Percentiles rank a stretch among this genome's conserved stretches.
These are phyloP conservation scores for Deinandra increscens DNA, from an alignment of 129 eudicot genomes.

Conservation along the genomic window DNA sequence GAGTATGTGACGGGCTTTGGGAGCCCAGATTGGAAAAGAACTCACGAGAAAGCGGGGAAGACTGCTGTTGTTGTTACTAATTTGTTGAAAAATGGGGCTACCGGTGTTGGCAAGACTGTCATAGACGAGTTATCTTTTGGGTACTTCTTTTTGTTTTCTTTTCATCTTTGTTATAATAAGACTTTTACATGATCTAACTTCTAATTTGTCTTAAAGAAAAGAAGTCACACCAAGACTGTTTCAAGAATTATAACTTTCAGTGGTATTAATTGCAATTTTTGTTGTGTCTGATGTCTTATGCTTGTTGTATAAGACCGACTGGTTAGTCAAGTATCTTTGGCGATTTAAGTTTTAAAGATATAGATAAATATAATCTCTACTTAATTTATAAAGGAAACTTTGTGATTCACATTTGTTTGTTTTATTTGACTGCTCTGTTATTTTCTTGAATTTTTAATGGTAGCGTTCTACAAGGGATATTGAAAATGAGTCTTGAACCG, in stretches of 20 bases:
- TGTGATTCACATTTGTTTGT: not conserved
- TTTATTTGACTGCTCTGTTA: not conserved
- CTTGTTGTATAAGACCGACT: not conserved
- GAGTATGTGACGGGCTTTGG: slow-evolving; percentile 84
- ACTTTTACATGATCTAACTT: not conserved
- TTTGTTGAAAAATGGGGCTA: slow-evolving; percentile 78
- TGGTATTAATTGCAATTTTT: not conserved
- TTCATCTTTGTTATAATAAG: not conserved
- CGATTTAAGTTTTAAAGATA: not conserved
- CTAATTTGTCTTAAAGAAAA: not conserved
- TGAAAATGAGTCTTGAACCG: slow-evolving; percentile 31
- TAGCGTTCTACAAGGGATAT: not conserved
- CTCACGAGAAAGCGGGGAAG: slow-evolving; percentile 71
- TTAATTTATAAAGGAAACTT: not conserved
- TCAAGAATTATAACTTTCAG: not conserved
- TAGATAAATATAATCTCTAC: not conserved
- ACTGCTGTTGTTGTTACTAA: slow-evolving; percentile 70
- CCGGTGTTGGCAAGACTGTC: slow-evolving; percentile 82
- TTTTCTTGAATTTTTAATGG: not conserved
- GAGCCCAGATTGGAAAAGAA: slow-evolving; percentile 75
- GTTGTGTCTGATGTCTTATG: not conserved
- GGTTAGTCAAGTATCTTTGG: slow-evolving; percentile 1
- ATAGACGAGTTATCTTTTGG: slow-evolving; percentile 79
- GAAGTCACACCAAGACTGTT: not conserved
- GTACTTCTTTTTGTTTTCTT: slow-evolving; percentile 29